Evolutionary conservation across 352 stramenopile species (phyloP), one percentile per base, ranked within the genome.

Genomic region (Phytopythium chamaehyphon): DNA sequence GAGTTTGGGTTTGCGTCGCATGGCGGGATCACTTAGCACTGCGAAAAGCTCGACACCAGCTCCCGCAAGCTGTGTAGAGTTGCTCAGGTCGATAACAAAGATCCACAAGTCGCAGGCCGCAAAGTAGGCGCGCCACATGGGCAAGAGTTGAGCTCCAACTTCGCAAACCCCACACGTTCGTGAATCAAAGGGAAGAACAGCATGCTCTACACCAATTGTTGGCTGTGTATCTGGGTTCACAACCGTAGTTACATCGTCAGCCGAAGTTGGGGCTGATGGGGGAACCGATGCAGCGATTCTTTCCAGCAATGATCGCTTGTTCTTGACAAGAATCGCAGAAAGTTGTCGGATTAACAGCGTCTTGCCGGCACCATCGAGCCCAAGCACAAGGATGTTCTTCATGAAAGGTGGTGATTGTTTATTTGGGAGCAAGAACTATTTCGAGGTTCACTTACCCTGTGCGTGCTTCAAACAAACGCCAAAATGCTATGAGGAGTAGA

Each of bases 91-190:
- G n/a, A 90, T 40, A 18, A 90, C 56, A 55, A 71, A 90, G 40
- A 90, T 59, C 75, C 74, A 88, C 53, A 84, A 81, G 22, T 90
- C 76, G 42, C 73, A 83, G 22, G 48, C 65, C 11, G 66, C 63
- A 54, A 79, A 90, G 54, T 88, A 90, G 43, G 72, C 66, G 28
- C 75, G 71, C 80, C 77, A 91, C 73, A 86, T 88, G 9, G 77
- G 66, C 54, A 88, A 55, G 57, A 91, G 47, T 56, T 86, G 77
- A 9, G 61, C 77, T 23, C 81, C 81, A 18, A 89, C 64, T 40
- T 91, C 77, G 52, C 76, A 75, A 22, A 91, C 35, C n/a, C 62
- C 69, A 22, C 65, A 77, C 4, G 40, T 49, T 22, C 59, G 66
- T 39, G 57, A 55, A 16, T 82, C 68, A 24, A 88, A 59, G 18